Conservation (phyloP, 2,329 filamentous ascomycete genomes). For the Juglanconis sp. region DNA sequence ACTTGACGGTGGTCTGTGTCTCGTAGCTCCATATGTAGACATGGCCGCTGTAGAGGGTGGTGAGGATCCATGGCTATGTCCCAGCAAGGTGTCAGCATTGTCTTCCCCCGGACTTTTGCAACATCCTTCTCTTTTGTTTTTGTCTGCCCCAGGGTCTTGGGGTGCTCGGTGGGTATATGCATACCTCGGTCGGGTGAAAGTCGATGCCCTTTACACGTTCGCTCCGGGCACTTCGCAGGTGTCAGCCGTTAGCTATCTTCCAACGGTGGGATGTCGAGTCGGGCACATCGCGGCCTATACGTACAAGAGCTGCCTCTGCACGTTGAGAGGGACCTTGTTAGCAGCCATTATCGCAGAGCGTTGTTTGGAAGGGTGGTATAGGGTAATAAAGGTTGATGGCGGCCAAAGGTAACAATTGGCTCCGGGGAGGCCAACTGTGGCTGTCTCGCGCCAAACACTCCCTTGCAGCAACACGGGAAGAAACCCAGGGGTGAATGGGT, state of each 20-base stretch:
- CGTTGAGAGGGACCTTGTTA: slow-evolving; percentile 32
- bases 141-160: not conserved
- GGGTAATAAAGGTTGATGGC: not conserved
- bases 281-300: not conserved
- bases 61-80: slow-evolving; percentile 19
- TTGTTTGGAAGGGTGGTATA: not conserved
- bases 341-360: slow-evolving; percentile 14
- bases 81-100: not conserved
- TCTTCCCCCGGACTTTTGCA: not conserved
- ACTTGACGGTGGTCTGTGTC: slow-evolving; percentile 95
- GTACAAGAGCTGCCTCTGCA: slow-evolving; percentile 69
- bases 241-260: not conserved
- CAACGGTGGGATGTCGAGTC: not conserved
- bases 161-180: slow-evolving; percentile 50
- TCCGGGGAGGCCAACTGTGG: not conserved
- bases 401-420: not conserved
- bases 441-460: not conserved
- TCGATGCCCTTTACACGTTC: slow-evolving; percentile 97
- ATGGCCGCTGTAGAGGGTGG: slow-evolving; percentile 60
- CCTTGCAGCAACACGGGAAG: not conserved
- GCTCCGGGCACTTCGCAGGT: slow-evolving; percentile 60
- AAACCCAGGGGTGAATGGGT: not conserved
- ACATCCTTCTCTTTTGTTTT: not conserved
- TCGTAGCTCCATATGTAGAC: slow-evolving; percentile 99
- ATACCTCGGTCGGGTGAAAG: slow-evolving; percentile 95